Percentiles rank a stretch among this genome's conserved stretches.
phyloP scores from a whole-genome alignment of 192 early-diverging fungal species.

The Backusella mclennaniae region DNA sequence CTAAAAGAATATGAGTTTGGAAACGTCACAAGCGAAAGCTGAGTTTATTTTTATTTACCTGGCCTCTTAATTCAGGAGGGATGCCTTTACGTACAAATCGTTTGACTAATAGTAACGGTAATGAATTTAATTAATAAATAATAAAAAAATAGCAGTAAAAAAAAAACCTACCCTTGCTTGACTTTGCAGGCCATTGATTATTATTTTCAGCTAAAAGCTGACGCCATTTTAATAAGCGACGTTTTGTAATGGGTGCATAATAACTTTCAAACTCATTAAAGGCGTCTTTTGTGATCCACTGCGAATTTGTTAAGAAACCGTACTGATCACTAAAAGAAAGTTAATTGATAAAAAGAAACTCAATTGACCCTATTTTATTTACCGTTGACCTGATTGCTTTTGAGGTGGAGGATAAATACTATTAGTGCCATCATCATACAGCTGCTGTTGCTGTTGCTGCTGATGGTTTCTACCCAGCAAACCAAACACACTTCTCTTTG shows the following conservation, averaged over 20 bases:
- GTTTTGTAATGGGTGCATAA: conserved; percentile 50
- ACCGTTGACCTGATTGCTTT: conserved; percentile 12
- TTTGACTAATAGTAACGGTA: conserved; percentile 52
- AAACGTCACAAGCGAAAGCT: neutral
- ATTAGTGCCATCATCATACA: conserved; percentile 14
- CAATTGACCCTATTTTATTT: neutral
- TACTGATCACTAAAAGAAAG: conserved; percentile 52
- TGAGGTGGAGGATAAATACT: conserved; percentile 9
- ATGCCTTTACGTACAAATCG: conserved; percentile 79
- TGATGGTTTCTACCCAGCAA: neutral
- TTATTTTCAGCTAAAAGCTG: conserved; percentile 47
- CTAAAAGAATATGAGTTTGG: conserved; percentile 13
- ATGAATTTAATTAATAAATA: neutral
- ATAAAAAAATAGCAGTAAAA: neutral
- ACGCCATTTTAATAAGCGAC: conserved; percentile 55
- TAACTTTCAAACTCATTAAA: conserved; percentile 50
- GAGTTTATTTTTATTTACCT: conserved; percentile 7
- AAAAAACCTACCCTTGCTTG: conserved; percentile 45
- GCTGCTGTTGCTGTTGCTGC: neutral
- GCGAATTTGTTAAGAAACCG: conserved; percentile 53
- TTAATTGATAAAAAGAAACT: neutral
- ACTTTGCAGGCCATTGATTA: conserved; percentile 47
- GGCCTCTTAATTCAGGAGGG: conserved; percentile 62
- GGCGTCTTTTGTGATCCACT: conserved; percentile 52
- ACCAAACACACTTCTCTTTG: conserved; percentile 10